Percentiles rank a stretch among this genome's conserved stretches.
phyloP scores from a whole-genome alignment of 176 grass and related monocot genomes.

The Oryza meyeriana region DNA sequence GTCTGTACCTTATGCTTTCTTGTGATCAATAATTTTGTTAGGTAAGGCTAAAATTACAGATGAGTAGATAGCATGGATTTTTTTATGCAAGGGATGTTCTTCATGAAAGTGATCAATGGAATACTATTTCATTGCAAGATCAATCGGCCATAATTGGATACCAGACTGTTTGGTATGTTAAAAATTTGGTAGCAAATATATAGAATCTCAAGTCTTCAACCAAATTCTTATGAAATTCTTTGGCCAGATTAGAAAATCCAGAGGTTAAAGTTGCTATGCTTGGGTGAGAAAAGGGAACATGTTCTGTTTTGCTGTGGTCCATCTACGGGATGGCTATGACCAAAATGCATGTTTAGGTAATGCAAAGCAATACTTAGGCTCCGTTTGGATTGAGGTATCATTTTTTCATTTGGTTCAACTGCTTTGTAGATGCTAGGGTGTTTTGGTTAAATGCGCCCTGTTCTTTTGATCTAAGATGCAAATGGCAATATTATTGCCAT shows the following conservation, averaged over 20 bases:
- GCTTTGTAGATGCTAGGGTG: not conserved
- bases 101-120: not conserved
- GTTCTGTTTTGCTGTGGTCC: not conserved
- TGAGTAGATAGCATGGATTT: not conserved
- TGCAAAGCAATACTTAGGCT: not conserved
- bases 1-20: no score
- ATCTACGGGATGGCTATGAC: not conserved
- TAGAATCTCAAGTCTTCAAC: not conserved
- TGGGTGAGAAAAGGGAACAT: not conserved
- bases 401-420: not conserved
- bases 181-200: not conserved
- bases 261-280: not conserved
- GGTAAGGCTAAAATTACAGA: not conserved
- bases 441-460: not conserved
- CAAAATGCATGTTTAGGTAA: not conserved
- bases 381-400: not conserved
- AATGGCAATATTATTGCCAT: not conserved
- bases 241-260: not conserved
- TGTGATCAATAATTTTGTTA: not conserved
- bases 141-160: not conserved
- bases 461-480: conserved; percentile 10
- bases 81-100: not conserved
- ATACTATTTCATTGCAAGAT: not conserved
- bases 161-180: not conserved
- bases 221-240: not conserved